phyloP scores from a whole-genome alignment of 2,329 filamentous ascomycete species.

The Herpotrichia juniperi region DNA sequence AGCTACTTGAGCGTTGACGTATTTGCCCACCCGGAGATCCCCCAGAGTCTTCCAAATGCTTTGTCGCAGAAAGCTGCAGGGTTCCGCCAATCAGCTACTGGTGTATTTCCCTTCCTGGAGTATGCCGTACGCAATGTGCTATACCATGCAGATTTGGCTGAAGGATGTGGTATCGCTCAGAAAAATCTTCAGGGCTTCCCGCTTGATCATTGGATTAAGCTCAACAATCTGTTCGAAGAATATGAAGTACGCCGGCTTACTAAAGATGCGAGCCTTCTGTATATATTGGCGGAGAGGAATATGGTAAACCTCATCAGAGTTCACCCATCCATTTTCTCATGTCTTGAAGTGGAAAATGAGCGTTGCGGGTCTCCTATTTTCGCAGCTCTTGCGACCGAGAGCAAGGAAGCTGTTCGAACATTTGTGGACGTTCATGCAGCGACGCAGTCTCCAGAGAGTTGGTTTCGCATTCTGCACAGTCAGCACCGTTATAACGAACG shows the following conservation, averaged over 20 bases:
- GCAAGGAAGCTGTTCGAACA: constrained; percentile 26
- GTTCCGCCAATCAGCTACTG: constrained; percentile 55
- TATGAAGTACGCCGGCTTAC: constrained; percentile 12
- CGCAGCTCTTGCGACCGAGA: constrained; percentile 41
- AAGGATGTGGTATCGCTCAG: constrained; percentile 22
- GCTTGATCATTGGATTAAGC: constrained; percentile 28
- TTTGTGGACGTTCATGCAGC: constrained; percentile 5
- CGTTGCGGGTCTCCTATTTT: constrained; percentile 43
- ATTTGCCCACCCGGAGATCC: constrained; percentile 7
- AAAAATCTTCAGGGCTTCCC: constrained; percentile 24
- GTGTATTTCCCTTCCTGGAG: constrained; percentile 39
- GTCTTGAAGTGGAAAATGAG: constrained; percentile 26
- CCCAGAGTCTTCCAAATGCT: constrained; percentile 1
- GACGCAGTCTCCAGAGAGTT: too few species aligned
- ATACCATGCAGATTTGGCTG: constrained; percentile 50
- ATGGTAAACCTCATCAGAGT: constrained; percentile 36
- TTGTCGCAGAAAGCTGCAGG: constrained; percentile 12
- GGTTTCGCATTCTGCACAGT: too few species aligned
- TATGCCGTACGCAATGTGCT: constrained; percentile 49
- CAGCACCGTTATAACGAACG: neutral
- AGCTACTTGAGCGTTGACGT: constrained; percentile 10
- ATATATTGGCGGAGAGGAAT: constrained; percentile 22
- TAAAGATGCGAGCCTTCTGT: constrained; percentile 18
- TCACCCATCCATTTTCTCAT: constrained; percentile 21
- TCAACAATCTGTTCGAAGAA: constrained; percentile 34